Base-by-base conservation (phyloP, 1,284 basidiomycete genomes). In the Erythrobasidium hasegawianum region DNA sequence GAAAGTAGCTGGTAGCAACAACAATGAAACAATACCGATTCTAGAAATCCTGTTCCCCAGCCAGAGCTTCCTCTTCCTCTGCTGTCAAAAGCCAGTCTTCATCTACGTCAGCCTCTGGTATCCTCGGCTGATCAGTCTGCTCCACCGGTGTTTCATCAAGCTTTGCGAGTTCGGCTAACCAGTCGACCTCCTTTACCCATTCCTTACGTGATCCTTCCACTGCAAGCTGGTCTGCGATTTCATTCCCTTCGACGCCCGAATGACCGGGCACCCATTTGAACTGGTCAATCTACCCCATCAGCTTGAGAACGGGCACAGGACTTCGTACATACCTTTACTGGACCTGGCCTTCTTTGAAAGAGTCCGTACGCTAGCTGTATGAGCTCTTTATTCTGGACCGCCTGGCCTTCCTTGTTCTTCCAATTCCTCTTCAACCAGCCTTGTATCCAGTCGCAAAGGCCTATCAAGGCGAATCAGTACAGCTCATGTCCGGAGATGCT, bases 181-280 rank as follows among this genome's bases (percentile, higher is more conserved):
- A 64, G 43, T 64, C 54, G n/a, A 33, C 26, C 11, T 24, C 20
- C 16, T 10, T 52, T 10, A 53, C 49, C 43, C 22, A n/a, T 11
- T 27, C 40, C 20, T 43, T 29, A 18, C 61, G 50, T 49, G 39
- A 24, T 1, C 88, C 88, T 3, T 77, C 41, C 67, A 84, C 85
- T 7, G 88, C 88, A 67, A 86, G 80, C 26, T 69, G 71, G 75
- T 92, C 90, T 0, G 89, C 90, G 60, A 83, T 85, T 66, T 90
- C 88, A 74, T 92, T 92, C 1, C 90, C 90, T 60, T 77, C 77
- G 49, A 84, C 79, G 0, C 87, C 88, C 2, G 78, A 79, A 71
- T 92, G 89, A 0, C 86, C 90, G 59, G 83, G 81, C 56, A 92
- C 87, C 68, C 89, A 81, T 67, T 83, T 76, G 14, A 91, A 78